Base-by-base conservation (phyloP, 768 basidiomycete species). In the Suillus ampliporus region DNA sequence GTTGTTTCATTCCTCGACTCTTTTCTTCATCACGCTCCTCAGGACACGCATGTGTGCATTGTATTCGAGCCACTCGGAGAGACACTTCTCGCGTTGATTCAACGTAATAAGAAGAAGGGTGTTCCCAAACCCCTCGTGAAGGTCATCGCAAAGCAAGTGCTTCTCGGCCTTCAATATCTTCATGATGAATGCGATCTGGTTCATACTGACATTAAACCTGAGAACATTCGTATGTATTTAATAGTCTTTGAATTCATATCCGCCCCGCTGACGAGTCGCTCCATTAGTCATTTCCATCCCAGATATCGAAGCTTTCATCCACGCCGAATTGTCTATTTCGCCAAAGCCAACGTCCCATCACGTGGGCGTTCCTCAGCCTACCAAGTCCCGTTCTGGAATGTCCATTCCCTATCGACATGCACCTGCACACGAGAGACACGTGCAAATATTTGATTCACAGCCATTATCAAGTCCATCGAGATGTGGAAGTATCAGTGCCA, bases 171-270 rank as follows among this genome's bases (percentile, higher is more conserved):
- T 61, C 89, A 95, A 73, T 97, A 95, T 74, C 86, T 97, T 14
- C 95, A 97, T 69, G 91, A 94, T 28, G 93, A 94, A 75, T 96
- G 94, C 75, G 88, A 92, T 71, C 84, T 97, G 44, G 93, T 96
- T 31, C 95, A 97, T 72, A 97, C 95, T 23, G 91, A 93, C 68
- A 90, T 96, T 63, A 96, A 97, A 77, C 95, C 95, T 60, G 95
- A 97, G 82, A 97, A 97, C 72, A 94, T 97, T 63, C 80, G 95
- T 96, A 72, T 82, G 94, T 82, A 63, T 68, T 67, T 60, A 76
- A 63, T 74, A 67, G 69, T 64, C 54, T 43, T 43, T 60, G 50
- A 62, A 51, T 69, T 69, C 65, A 63, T 43, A 64, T 63, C 15
- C 65, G 19, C 46, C 21, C 61, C 63, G 44, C 37, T 56, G 6